Percentiles rank a stretch among this genome's conserved stretches.
These are phyloP conservation scores for Bretschneidera sinensis DNA, from an alignment of 345 rosid genomes.

Conservation along the genomic window DNA sequence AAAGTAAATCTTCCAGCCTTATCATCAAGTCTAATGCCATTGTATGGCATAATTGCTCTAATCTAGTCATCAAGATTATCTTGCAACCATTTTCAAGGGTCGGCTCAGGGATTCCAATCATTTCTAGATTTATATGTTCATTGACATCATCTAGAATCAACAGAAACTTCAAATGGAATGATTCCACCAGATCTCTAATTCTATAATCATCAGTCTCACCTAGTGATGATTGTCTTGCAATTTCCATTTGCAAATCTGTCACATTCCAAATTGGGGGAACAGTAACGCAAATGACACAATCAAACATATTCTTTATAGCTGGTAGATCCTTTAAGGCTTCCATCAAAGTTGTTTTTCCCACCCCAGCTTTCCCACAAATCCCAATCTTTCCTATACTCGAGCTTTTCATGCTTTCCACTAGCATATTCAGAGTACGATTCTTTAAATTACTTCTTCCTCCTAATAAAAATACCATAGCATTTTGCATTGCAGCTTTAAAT, in stretches of 20 bases:
- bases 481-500: not conserved
- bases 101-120: constrained; percentile 12
- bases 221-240: not conserved
- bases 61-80: not conserved
- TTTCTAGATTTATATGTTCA: not conserved
- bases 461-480: not conserved
- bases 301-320: not conserved
- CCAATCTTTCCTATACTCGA: constrained; percentile 9
- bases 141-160: constrained; percentile 1
- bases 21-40: not conserved
- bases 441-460: not conserved
- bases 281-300: not conserved
- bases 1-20: not conserved
- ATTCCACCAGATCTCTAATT: not conserved
- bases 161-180: not conserved
- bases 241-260: not conserved
- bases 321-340: not conserved
- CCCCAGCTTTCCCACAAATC: constrained; percentile 9
- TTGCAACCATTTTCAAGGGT: constrained; percentile 11
- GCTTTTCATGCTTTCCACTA: not conserved
- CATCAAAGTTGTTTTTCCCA: constrained; percentile 5
- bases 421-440: not conserved
- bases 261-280: not conserved
- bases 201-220: not conserved
- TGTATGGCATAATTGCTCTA: not conserved